Evolutionary conservation across 1,139 yeast species (phyloP).

Genomic region (Pichia sp.): DNA sequence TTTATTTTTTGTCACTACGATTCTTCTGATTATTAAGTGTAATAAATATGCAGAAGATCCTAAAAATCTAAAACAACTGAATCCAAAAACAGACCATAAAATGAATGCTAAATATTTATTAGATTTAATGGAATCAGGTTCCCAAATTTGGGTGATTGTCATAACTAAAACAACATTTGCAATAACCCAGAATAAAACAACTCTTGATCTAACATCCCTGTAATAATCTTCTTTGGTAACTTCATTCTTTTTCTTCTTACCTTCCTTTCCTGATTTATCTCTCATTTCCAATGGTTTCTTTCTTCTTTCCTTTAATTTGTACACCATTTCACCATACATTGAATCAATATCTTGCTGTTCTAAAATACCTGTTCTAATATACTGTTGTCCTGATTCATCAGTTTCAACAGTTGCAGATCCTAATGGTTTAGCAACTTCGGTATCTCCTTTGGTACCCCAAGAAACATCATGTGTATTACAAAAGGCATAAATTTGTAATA

Average conservation of each 20-base stretch:
- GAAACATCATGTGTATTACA: constrained; percentile 95
- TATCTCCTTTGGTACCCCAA: constrained; percentile 97
- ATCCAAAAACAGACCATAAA: constrained; percentile 82
- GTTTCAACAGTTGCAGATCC: constrained; percentile 63
- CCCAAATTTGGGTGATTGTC: constrained; percentile 79
- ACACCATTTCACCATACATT: constrained; percentile 70
- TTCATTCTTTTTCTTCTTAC: constrained; percentile 35
- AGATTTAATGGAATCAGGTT: constrained; percentile 53
- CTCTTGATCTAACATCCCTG: constrained; percentile 87
- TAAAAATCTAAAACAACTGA: constrained; percentile 70
- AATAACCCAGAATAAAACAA: constrained; percentile 87
- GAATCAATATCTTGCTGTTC: constrained; percentile 89
- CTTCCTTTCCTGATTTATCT: constrained; percentile 47
- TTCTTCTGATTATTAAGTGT: constrained; percentile 33
- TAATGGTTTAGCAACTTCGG: constrained; percentile 57
- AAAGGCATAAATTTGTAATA: constrained; percentile 87
- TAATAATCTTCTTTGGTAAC: constrained; percentile 79
- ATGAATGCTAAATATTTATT: constrained; percentile 79
- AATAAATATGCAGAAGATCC: constrained; percentile 69
- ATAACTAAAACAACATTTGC: constrained; percentile 71
- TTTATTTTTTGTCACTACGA: constrained; percentile 27
- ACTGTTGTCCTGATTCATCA: constrained; percentile 51
- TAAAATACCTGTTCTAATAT: constrained; percentile 82
- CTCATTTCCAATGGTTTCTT: constrained; percentile 42
- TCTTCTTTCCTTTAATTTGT: constrained; percentile 69